Evolutionary conservation across 2,329 filamentous ascomycete species (phyloP).

Genomic region (Sarocladium kiliense): DNA sequence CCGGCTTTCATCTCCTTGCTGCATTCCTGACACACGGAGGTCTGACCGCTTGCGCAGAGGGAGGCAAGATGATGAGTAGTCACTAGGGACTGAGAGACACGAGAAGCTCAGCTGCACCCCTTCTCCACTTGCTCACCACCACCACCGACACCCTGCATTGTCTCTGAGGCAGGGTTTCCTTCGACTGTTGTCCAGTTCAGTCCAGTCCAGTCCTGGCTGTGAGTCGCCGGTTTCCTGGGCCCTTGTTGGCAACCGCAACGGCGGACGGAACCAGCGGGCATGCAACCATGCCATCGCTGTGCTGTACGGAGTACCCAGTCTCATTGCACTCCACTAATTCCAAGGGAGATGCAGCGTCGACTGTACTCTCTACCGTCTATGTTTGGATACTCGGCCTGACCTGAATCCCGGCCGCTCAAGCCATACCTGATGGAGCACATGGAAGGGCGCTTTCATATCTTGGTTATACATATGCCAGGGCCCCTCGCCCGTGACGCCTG

Average conservation of each 20-base stretch:
- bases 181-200: not conserved
- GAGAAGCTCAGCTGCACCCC: not conserved
- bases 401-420: not conserved
- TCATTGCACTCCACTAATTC: not conserved
- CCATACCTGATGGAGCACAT: not conserved
- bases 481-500: not conserved
- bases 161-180: not conserved
- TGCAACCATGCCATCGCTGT: not conserved
- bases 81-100: not conserved
- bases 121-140: constrained; percentile 9
- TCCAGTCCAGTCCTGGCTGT: not conserved
- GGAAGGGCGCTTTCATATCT: not conserved
- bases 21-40: constrained; percentile 3
- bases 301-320: not conserved
- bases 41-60: not conserved
- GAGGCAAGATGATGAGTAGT: not conserved
- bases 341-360: too few species aligned
- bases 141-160: constrained; percentile 9
- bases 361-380: not conserved
- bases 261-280: not conserved
- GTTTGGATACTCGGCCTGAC: not conserved
- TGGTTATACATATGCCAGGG: constrained; percentile 5
- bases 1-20: not conserved
- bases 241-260: not conserved
- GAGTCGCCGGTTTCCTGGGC: constrained; percentile 1